Conservation (phyloP, 2,329 filamentous ascomycete genomes). For the Xylariales sp. region DNA sequence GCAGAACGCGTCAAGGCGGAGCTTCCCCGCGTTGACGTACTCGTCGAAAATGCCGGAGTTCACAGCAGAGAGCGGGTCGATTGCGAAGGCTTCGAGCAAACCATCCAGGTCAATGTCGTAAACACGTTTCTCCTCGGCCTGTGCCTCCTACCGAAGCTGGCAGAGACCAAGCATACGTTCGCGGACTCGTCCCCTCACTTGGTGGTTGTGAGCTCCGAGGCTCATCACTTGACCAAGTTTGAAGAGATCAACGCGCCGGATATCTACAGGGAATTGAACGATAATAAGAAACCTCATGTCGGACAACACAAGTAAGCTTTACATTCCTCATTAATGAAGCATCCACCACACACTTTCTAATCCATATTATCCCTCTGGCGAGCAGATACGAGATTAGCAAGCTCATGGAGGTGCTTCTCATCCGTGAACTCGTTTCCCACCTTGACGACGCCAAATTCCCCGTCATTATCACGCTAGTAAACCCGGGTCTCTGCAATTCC, state of each 20-base stretch:
- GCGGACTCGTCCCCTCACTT: background rate
- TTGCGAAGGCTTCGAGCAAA: slow-evolving; percentile 40
- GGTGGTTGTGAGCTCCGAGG: background rate
- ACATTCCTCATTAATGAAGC: background rate
- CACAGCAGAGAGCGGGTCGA: slow-evolving; percentile 35
- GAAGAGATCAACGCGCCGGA: background rate
- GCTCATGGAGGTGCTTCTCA: slow-evolving; percentile 22
- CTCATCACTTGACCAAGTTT: background rate
- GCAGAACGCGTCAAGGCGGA: slow-evolving; percentile 25
- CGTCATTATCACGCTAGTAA: slow-evolving; percentile 47
- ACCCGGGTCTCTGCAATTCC: slow-evolving; percentile 49
- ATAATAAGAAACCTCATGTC: too few relatives aligned
- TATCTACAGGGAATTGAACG: background rate
- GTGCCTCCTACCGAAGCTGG: slow-evolving; percentile 46
- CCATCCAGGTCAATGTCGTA: slow-evolving; percentile 49
- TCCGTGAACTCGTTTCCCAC: slow-evolving; percentile 16
- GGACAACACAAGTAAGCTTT: too few relatives aligned
- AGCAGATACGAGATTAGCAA: slow-evolving; percentile 18
- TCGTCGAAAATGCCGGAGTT: slow-evolving; percentile 38
- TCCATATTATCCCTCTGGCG: background rate
- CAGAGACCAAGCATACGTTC: slow-evolving; percentile 27
- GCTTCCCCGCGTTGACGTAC: slow-evolving; percentile 37
- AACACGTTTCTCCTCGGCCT: slow-evolving; percentile 45
- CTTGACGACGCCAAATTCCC: slow-evolving; percentile 11
- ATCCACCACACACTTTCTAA: fast-evolving